phyloP scores from a whole-genome alignment of 2,329 filamentous ascomycete genomes.

The Cylindrodendrum hubeiense region DNA sequence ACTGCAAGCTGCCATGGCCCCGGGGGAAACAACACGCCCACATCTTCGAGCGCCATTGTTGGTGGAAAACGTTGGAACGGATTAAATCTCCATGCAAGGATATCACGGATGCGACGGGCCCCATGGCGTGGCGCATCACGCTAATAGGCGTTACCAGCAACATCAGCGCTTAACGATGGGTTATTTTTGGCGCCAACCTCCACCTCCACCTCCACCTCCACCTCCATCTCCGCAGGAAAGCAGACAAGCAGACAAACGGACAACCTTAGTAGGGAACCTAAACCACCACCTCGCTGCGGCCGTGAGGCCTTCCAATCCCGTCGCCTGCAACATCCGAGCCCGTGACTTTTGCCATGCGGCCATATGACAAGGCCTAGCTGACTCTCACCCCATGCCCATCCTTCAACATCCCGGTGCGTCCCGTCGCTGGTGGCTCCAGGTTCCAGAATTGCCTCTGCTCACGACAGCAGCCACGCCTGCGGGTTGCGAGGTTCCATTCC shows the following conservation, averaged over 20 bases:
- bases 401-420: not conserved
- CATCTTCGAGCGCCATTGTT: not conserved
- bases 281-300: not conserved
- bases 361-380: conserved; percentile 15
- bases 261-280: conserved; percentile 4
- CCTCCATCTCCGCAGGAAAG: not conserved
- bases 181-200: conserved; percentile 31
- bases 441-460: not conserved
- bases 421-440: not conserved
- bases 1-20: not conserved
- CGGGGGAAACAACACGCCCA: not conserved
- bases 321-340: conserved; percentile 1
- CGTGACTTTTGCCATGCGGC: conserved; percentile 11
- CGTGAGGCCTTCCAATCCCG: not conserved
- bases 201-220: not conserved
- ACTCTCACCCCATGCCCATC: conserved; percentile 11
- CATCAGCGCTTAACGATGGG: conserved; percentile 28
- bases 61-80: not conserved
- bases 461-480: not conserved
- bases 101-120: conserved; percentile 3
- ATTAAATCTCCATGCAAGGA: not conserved
- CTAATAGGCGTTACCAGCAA: conserved; percentile 15
- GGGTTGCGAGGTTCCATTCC: not conserved
- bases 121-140: conserved; percentile 10
- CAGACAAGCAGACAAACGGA: not conserved